Conservation (phyloP, 768 basidiomycete species). For the Boletus rex-veris region DNA sequence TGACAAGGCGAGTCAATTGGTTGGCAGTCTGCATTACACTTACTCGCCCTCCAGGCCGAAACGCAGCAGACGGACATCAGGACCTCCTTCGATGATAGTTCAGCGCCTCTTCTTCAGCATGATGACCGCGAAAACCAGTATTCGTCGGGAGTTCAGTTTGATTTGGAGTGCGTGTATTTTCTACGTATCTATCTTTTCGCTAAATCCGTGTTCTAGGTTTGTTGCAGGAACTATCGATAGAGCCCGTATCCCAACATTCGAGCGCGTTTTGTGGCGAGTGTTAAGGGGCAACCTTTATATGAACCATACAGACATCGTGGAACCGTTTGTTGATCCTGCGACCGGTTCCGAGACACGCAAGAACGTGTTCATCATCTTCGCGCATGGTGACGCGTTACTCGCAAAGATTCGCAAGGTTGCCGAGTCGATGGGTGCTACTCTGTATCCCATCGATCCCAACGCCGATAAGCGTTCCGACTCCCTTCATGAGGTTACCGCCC, state of each 20-base stretch:
- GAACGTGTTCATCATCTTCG: conserved; percentile 99
- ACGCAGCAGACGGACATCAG: conserved; percentile 76
- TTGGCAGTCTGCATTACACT: conserved; percentile 3
- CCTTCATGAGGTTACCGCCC: conserved; percentile 80
- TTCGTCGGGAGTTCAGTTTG: conserved; percentile 59
- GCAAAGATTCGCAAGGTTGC: conserved; percentile 97
- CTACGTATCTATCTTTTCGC: not conserved
- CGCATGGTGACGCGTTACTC: conserved; percentile 88
- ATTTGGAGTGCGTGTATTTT: conserved; percentile 69
- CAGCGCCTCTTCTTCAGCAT: conserved; percentile 86
- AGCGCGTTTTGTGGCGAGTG: conserved; percentile 97
- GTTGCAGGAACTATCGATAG: conserved; percentile 97
- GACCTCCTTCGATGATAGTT: conserved; percentile 86
- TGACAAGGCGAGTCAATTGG: conserved; percentile 55
- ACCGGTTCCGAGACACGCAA: conserved; percentile 86
- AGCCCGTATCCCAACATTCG: conserved; percentile 85
- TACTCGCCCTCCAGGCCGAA: conserved; percentile 55
- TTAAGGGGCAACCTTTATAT: conserved; percentile 97
- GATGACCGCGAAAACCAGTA: conserved; percentile 78
- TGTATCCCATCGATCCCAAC: conserved; percentile 95
- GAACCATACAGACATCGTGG: conserved; percentile 95
- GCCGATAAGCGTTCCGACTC: conserved; percentile 89
- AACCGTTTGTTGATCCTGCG: conserved; percentile 86
- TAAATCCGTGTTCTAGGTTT: conserved; percentile 52
- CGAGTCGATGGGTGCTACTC: conserved; percentile 97